Evolutionary conservation across 2,329 filamentous ascomycete species (phyloP), one percentile per base, ranked within the genome.

Genomic region (Pseudocercospora fijiensis): DNA sequence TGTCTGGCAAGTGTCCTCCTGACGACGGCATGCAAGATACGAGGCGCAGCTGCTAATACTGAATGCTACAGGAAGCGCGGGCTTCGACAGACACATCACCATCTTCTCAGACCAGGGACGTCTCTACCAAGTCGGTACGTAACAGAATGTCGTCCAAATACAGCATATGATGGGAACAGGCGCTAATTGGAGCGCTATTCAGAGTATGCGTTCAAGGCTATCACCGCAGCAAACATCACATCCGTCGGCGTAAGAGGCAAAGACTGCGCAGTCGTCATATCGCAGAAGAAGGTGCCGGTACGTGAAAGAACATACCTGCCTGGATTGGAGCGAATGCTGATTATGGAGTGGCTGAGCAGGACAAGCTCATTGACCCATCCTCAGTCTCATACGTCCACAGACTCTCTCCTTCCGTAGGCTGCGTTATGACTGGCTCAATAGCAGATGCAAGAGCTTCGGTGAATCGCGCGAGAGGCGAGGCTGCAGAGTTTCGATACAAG

Each of bases 131-230:
- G 95, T 99, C 80, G 95, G 95, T 98, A 86, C 76, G 92, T 86
- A 66, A 22, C 18, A 61, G 13, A 7, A 33, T 41, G 16, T 22
- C 28, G 20, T 30, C 7, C 55, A 7, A n/a, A 60, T 18, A 37
- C 41, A 16, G 58, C 27, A 61, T 26, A 33, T 27, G 24, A 41
- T 43, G 51, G 24, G 22, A 45, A 59, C 65, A 30, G 55, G 37
- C 62, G 62, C 69, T 73, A 64, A 73, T 69, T 56, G 57, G 57
- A 64, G 53, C 51, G 41, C 55, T 56, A 65, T 49, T 55, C 78
- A 98, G 95, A 99, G 86, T 99, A 99, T 94, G 95, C 95, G 74
- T 99, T 99, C 88, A 99, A 99, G 84, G 95, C 95, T 64, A 99
- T 99, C 81, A 99, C 95, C 72, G 94, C 95, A 66, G 95, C 95